Percentiles rank a stretch among this genome's conserved stretches.
Conservation (phyloP, 192 early-diverging fungal genomes). For the Oehlia diaphana region DNA sequence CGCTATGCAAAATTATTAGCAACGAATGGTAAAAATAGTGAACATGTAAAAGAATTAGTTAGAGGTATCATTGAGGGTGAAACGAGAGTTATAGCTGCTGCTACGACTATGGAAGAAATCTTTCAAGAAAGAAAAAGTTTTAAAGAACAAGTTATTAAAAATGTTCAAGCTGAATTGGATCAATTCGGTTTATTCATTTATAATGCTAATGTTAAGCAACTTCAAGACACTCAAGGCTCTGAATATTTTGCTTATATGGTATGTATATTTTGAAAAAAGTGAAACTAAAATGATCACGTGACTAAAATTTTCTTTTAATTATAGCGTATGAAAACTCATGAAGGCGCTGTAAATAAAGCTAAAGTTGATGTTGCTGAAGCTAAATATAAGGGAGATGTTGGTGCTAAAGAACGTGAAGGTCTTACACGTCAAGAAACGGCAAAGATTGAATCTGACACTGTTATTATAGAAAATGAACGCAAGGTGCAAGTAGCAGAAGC, state of each 20-base stretch:
- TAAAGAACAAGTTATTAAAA: slow-evolving; percentile 51
- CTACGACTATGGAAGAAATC: slow-evolving; percentile 60
- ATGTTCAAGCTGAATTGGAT: slow-evolving; percentile 52
- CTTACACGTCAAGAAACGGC: slow-evolving; percentile 42
- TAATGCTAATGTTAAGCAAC: slow-evolving; percentile 58
- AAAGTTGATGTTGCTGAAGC: slow-evolving; percentile 60
- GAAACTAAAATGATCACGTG: neutral
- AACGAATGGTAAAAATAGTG: slow-evolving; percentile 18
- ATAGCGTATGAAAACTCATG: slow-evolving; percentile 31
- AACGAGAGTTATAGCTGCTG: slow-evolving; percentile 54
- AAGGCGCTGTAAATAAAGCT: slow-evolving; percentile 59
- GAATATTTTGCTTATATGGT: slow-evolving; percentile 59
- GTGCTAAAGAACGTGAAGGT: slow-evolving; percentile 51
- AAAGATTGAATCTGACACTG: slow-evolving; percentile 16
- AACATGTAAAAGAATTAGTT: slow-evolving; percentile 41
- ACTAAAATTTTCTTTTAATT: neutral
- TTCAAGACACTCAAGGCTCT: slow-evolving; percentile 49
- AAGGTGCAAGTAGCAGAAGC: slow-evolving; percentile 43
- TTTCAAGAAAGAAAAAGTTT: slow-evolving; percentile 54
- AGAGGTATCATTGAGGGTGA: slow-evolving; percentile 58
- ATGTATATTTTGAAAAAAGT: neutral
- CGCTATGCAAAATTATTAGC: slow-evolving; percentile 35
- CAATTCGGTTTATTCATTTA: slow-evolving; percentile 59
- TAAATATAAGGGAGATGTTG: slow-evolving; percentile 46
- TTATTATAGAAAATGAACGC: slow-evolving; percentile 36